Evolutionary conservation across 805 yeast species (phyloP).

Genomic region (Wickerhamomyces bisporus): DNA sequence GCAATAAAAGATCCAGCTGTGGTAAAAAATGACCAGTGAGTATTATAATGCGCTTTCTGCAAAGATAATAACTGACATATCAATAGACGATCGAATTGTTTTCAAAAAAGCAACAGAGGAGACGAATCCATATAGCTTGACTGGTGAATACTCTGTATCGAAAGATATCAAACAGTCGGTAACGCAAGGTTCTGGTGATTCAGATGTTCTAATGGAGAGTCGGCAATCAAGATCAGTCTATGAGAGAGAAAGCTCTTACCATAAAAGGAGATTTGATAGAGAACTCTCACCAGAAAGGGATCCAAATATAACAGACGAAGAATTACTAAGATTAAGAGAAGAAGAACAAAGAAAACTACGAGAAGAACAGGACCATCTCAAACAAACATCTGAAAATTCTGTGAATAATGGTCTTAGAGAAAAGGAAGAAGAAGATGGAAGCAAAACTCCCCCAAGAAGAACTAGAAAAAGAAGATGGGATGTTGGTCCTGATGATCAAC

Average conservation of each 20-base stretch:
- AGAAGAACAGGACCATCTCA: conserved; percentile 14
- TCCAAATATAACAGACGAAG: conserved; percentile 33
- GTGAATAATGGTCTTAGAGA: conserved; percentile 1
- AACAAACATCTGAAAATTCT: not conserved
- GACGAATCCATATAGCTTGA: conserved; percentile 20
- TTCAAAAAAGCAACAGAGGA: conserved; percentile 8
- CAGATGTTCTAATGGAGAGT: conserved; percentile 26
- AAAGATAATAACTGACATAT: conserved; percentile 8
- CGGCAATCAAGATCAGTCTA: conserved; percentile 26
- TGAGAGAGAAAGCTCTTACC: conserved; percentile 45
- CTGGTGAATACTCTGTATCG: conserved; percentile 38
- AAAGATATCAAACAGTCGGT: conserved; percentile 26
- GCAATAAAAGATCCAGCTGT: no score
- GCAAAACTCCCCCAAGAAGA: conserved; percentile 24
- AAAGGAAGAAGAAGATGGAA: conserved; percentile 12
- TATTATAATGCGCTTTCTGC: no score
- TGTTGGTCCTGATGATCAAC: conserved; percentile 17
- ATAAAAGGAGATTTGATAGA: conserved; percentile 32
- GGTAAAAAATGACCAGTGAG: conserved; percentile 11
- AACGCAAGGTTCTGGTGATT: conserved; percentile 20
- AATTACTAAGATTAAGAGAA: conserved; percentile 37
- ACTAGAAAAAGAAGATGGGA: conserved; percentile 22
- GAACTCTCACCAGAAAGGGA: conserved; percentile 26
- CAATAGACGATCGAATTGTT: conserved; percentile 3
- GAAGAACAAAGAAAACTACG: conserved; percentile 33